Evolutionary conservation across 768 basidiomycete species (phyloP).

Genomic region (Piloderma croceum): DNA sequence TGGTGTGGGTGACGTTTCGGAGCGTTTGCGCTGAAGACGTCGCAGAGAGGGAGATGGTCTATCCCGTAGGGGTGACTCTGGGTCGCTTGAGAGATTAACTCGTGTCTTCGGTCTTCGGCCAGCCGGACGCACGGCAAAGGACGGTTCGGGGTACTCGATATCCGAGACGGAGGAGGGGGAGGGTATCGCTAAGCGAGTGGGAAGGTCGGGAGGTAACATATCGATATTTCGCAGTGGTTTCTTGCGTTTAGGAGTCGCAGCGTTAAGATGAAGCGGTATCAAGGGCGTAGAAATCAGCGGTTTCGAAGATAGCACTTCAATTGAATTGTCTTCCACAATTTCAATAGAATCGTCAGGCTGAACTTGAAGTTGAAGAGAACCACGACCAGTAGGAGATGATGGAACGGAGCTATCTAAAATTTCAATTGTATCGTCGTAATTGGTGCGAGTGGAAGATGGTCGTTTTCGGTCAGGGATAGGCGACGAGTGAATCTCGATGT

Average conservation of each 20-base stretch:
- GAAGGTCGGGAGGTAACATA: constrained; percentile 34
- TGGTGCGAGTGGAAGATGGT: too few species aligned
- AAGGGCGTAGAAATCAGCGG: constrained; percentile 6
- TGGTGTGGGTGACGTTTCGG: constrained; percentile 1
- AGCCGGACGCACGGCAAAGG: constrained; percentile 42
- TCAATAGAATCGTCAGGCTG: constrained; percentile 24
- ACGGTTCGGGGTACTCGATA: constrained; percentile 29
- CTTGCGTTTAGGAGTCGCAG: constrained; percentile 4
- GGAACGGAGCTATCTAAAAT: neutral
- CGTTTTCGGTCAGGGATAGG: constrained; percentile 29
- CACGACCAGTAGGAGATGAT: constrained; percentile 2
- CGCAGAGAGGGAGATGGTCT: constrained; percentile 28
- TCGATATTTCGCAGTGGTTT: constrained; percentile 7
- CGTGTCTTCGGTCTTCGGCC: constrained; percentile 16
- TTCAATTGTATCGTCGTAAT: too few species aligned
- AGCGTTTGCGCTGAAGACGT: neutral
- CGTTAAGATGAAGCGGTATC: constrained; percentile 20
- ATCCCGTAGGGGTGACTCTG: constrained; percentile 27
- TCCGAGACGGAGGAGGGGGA: constrained; percentile 12
- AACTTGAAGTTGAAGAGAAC: constrained; percentile 2
- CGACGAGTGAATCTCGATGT: constrained; percentile 49
- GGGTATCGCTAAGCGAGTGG: constrained; percentile 20
- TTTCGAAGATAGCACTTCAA: constrained; percentile 17
- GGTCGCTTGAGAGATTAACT: constrained; percentile 3
- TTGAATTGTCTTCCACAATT: constrained; percentile 8